Base-by-base conservation (phyloP, 2,329 filamentous ascomycete species). In the Cladorrhinum sp. region DNA sequence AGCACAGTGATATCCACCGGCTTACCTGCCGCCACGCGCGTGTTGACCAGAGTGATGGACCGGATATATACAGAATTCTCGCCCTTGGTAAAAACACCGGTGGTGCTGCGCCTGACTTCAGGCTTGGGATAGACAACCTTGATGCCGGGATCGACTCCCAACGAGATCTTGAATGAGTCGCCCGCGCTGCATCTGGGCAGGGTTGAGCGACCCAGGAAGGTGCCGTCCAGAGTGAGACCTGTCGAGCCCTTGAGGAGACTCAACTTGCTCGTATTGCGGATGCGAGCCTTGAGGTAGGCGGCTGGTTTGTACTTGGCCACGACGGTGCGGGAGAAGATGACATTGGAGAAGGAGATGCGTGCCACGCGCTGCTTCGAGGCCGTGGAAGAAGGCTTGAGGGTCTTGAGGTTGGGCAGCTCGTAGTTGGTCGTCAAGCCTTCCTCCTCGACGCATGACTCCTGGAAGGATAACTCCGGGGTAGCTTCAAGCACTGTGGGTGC, bases 171-270 rank as follows among this genome's bases (percentile, higher is more conserved):
- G 69, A 88, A 82, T 1, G 69, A 65, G 55, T 84, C 82, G 38
- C 83, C 82, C 0, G 83, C 74, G 50, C 78, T 80, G 68, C 84
- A 85, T 27, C 80, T 79, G 1, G 84, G 82, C 32, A 88, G 74
- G 0, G 69, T 75, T 1, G 80, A 79, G 58, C 82, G 82, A 2
- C 85, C 85, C 58, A 88, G 74, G 72, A 88, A 88, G 8, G 78
- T 78, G 2, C 84, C 83, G 68, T 89, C 86, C n/a, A 88, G 79
- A 0, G 83, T 87, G 7, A 88, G 75, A 4, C 84, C 83, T 0
- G 79, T 78, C 1, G 77, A 77, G 3, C 85, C 85, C 54, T 76
- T 75, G 20, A 86, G 78, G 6, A 88, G 75, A 0, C 83, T 82
- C 49, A 86, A 76, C 63, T 78, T 79, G 67, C 80, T 83, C 16